phyloP scores from a whole-genome alignment of 2,329 filamentous ascomycete genomes.

The Parastagonospora nodorum region DNA sequence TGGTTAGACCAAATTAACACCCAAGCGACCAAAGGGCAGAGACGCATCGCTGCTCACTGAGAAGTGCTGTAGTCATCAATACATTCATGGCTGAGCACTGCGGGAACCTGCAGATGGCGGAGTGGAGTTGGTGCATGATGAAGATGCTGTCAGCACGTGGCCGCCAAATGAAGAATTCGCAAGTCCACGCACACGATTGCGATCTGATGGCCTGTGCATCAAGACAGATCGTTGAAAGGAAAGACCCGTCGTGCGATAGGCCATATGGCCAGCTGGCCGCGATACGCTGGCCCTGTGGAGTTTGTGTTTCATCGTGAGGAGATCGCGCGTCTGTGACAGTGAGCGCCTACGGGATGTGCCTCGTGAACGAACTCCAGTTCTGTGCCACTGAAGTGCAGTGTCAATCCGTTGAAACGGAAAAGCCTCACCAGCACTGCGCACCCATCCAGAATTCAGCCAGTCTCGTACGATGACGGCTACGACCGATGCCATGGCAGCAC shows the following conservation, averaged over 20 bases:
- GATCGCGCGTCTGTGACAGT: no score
- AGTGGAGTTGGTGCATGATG: slow-evolving; percentile 7
- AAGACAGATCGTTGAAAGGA: not conserved
- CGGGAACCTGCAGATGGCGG: slow-evolving; percentile 25
- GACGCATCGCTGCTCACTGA: slow-evolving; percentile 17
- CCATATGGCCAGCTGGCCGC: slow-evolving; percentile 1
- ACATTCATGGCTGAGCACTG: slow-evolving; percentile 36
- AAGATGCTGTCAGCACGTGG: slow-evolving; percentile 19
- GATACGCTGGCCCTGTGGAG: slow-evolving; percentile 14
- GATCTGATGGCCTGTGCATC: no score
- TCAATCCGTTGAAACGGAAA: not conserved
- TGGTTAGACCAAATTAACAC: slow-evolving; percentile 25
- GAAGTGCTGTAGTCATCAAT: slow-evolving; percentile 32
- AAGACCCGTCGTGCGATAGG: no score
- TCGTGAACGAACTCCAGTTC: not conserved
- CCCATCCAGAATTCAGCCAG: not conserved
- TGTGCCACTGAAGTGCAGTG: not conserved
- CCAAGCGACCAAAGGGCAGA: slow-evolving; percentile 22
- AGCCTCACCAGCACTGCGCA: slow-evolving; percentile 1
- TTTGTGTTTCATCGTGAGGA: not conserved
- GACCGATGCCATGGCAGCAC: slow-evolving; percentile 8
- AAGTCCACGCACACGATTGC: slow-evolving; percentile 1
- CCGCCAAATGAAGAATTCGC: slow-evolving; percentile 8
- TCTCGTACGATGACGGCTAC: not conserved
- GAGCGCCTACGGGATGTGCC: not conserved